phyloP scores from a whole-genome alignment of 2,329 filamentous ascomycete species.

The Sarocladiaceae sp. region DNA sequence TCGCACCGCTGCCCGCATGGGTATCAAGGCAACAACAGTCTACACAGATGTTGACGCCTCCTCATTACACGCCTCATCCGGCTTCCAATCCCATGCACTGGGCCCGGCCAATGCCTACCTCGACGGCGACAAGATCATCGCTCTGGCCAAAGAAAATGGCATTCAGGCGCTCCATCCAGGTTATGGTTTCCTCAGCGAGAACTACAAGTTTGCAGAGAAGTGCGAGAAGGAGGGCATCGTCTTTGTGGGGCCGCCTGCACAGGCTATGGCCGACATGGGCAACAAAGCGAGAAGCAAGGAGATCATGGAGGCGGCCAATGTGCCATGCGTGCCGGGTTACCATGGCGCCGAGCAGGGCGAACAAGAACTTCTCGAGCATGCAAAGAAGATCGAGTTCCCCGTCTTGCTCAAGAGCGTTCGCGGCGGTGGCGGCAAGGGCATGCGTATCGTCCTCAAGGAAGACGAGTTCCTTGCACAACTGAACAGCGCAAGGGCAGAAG shows the following conservation, averaged over 20 bases:
- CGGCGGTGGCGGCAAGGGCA: conserved; percentile 78
- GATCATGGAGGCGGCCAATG: conserved; percentile 92
- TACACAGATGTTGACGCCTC: conserved; percentile 88
- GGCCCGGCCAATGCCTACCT: conserved; percentile 82
- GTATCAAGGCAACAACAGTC: conserved; percentile 87
- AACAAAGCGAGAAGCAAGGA: conserved; percentile 91
- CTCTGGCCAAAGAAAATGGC: conserved; percentile 75
- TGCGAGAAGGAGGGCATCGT: conserved; percentile 86
- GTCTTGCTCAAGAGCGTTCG: conserved; percentile 75
- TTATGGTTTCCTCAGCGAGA: conserved; percentile 94
- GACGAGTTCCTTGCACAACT: conserved; percentile 66
- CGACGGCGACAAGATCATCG: conserved; percentile 87
- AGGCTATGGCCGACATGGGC: conserved; percentile 83
- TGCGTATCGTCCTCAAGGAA: conserved; percentile 65
- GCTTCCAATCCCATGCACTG: conserved; percentile 76
- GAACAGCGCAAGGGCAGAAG: conserved; percentile 67
- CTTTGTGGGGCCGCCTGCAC: conserved; percentile 85
- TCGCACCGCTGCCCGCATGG: conserved; percentile 77
- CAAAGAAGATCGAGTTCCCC: conserved; percentile 61
- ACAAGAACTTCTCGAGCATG: conserved; percentile 56
- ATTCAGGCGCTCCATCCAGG: conserved; percentile 93
- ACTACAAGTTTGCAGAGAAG: conserved; percentile 79
- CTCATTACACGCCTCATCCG: conserved; percentile 82
- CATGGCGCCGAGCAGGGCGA: conserved; percentile 78
- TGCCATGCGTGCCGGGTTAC: conserved; percentile 94